Conservation (phyloP, 129 eudicot genomes). For the Silybum marianum region DNA sequence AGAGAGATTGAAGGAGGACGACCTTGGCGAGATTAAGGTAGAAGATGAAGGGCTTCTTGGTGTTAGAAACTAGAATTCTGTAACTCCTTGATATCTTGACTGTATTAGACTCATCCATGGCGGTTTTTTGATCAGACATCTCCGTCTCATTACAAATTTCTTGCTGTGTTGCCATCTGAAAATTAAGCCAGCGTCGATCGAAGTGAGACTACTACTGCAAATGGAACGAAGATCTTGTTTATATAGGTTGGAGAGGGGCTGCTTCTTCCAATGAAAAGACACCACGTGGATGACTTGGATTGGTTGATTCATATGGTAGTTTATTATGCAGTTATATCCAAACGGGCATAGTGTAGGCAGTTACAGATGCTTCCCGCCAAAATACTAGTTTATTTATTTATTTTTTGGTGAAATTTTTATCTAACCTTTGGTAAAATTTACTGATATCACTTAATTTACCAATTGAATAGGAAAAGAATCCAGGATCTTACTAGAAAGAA, state of each 20-base stretch:
- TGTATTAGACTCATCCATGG: constrained; percentile 23
- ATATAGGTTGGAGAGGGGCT: constrained; percentile 8
- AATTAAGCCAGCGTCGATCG: constrained; percentile 2
- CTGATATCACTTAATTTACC: too few species aligned
- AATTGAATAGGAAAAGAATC: too few species aligned
- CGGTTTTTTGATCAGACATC: constrained; percentile 16
- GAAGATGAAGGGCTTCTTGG: constrained; percentile 33
- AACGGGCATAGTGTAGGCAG: constrained; percentile 24
- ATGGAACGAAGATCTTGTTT: constrained; percentile 10
- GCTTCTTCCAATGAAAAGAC: background rate
- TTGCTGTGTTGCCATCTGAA: constrained; percentile 6
- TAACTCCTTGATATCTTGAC: constrained; percentile 11
- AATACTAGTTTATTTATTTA: background rate
- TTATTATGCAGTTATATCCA: constrained; percentile 15
- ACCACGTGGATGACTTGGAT: constrained; percentile 29
- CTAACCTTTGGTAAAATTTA: too few species aligned
- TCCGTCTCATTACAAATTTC: background rate
- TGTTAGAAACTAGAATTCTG: constrained; percentile 36
- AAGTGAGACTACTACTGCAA: constrained; percentile 24
- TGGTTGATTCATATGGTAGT: constrained; percentile 28
- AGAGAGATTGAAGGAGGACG: background rate
- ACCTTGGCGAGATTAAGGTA: constrained; percentile 42
- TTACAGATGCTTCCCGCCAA: constrained; percentile 30
- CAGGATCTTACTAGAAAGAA: too few species aligned
- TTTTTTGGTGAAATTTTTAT: too few species aligned